A percentile compares a stretch with the other conserved stretches of the same genome.
Evolutionary conservation across 306 rosid species (phyloP).

Genomic region (Prosopis cineraria): DNA sequence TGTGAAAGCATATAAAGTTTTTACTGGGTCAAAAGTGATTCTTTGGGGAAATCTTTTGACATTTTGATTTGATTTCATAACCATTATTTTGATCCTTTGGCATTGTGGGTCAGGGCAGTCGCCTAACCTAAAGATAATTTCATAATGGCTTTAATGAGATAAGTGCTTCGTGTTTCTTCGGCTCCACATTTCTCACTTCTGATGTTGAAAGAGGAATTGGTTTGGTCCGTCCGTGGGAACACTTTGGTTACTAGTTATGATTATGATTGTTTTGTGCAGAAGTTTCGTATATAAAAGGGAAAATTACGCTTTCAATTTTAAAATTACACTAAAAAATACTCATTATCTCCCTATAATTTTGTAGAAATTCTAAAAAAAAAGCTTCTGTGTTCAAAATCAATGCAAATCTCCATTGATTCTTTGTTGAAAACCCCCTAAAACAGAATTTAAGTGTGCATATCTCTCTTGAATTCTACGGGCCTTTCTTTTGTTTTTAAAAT

Average conservation of each 20-base stretch:
- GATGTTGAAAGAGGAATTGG: conserved; percentile 18
- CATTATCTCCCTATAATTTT: neutral
- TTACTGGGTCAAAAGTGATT: conserved; percentile 3
- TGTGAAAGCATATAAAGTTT: neutral
- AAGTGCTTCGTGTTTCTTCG: conserved; percentile 21
- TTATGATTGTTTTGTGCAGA: neutral
- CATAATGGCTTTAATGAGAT: neutral
- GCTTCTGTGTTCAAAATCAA: neutral
- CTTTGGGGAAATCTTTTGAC: neutral
- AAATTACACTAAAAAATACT: neutral
- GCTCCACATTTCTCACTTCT: neutral
- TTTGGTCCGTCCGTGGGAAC: neutral
- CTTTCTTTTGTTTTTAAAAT: too few relatives aligned
- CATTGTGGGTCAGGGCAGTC: conserved; percentile 7
- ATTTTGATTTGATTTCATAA: neutral
- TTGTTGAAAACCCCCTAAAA: neutral
- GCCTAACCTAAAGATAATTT: neutral
- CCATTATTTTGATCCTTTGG: neutral
- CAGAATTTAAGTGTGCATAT: too few relatives aligned
- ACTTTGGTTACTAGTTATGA: neutral
- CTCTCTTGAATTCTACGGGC: too few relatives aligned
- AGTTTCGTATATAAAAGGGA: neutral
- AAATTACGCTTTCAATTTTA: neutral
- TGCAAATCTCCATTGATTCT: neutral
- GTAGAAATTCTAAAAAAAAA: neutral